Base-by-base conservation (phyloP, 2,329 filamentous ascomycete genomes). In the Exophiala sideris region DNA sequence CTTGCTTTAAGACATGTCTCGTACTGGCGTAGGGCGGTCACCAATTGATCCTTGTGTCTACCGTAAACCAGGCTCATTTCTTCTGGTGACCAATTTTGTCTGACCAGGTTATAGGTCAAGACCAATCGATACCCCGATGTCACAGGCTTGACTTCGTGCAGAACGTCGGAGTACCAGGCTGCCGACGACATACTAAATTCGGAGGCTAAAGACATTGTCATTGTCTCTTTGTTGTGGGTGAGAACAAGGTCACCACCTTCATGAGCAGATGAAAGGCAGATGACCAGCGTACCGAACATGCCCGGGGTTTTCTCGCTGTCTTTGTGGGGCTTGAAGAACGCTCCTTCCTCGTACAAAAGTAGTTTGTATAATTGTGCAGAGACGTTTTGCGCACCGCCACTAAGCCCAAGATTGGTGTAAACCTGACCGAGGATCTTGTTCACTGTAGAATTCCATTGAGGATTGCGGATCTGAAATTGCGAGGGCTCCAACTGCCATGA, bases 71-170 rank as follows among this genome's bases (percentile, higher is more conserved):
- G 5, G 29, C 5, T 33, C 14, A 45, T 49, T 41, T 11, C 49
- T 48, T 8, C 40, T 41, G 34, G 24, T 29, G 24, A 29, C 24
- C 24, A 29, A 29, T 29, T 29, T 29, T 29, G 24, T 29, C 72
- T 66, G 14, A 77, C 62, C 3, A 83, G 71, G 60, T 81, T 80
- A 65, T 80, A 84, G 0, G 74, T 78, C 8, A 83, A 60, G 10
- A 79, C 77, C 54, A 76, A 71, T 5, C 77, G 75, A 59, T 76
- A 73, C 3, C 80, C 79, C 0, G 71, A 73, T 0, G 58, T 69
- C 3, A 82, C 69, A 2, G 75, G 72, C 12, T 72, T 66, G 12
- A 56, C 40, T 49, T 56, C 24, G 36, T 45, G 9, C 41, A 36
- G 8, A 39, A 18, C 16, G 35, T 20, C 9, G 12, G 39, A 41